phyloP scores from a whole-genome alignment of 2,329 filamentous ascomycete species.

The Beauveria sp. region DNA sequence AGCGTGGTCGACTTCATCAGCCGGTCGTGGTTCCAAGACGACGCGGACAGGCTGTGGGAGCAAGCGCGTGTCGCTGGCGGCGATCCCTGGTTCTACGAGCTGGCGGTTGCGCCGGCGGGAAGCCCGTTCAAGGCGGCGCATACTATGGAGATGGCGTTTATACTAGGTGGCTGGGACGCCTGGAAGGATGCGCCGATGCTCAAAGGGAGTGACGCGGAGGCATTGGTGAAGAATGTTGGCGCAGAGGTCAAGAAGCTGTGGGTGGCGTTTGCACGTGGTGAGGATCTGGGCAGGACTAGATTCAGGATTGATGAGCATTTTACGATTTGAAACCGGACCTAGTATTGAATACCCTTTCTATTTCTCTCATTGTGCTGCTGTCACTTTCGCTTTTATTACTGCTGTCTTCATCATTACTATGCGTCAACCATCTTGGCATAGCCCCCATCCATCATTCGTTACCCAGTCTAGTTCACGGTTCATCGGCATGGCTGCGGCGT shows the following conservation, averaged over 20 bases:
- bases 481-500: no score
- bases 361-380: no score
- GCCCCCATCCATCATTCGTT: no score
- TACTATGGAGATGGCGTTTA: slow-evolving; percentile 14
- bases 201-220: not conserved
- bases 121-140: slow-evolving; percentile 12
- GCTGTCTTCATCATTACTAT: no score
- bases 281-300: not conserved
- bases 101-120: slow-evolving; percentile 7
- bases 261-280: slow-evolving; percentile 14
- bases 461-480: no score
- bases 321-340: not conserved
- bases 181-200: slow-evolving; percentile 18
- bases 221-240: slow-evolving; percentile 10
- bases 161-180: slow-evolving; percentile 12
- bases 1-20: not conserved
- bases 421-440: no score
- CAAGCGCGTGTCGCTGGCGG: slow-evolving; percentile 1
- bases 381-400: no score
- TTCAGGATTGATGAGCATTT: slow-evolving; percentile 11
- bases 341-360: no score
- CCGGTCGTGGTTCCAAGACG: not conserved
- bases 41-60: not conserved
- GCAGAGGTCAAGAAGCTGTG: slow-evolving; percentile 12
- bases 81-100: slow-evolving; percentile 11